Evolutionary conservation across 2,329 filamentous ascomycete genomes (phyloP).

Genomic region (Sporothrix euskadiensis): DNA sequence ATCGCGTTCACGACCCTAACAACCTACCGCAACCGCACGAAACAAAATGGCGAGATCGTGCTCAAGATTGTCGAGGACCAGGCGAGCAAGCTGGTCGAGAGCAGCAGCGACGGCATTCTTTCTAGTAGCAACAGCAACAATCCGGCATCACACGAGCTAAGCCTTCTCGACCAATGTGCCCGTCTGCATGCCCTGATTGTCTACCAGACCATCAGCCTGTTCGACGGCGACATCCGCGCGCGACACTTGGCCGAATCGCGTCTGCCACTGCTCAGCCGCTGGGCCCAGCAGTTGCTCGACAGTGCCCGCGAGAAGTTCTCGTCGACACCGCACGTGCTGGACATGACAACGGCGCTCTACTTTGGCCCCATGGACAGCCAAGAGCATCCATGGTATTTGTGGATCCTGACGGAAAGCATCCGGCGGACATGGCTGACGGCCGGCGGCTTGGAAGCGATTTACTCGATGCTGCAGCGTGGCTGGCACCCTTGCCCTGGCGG

Average conservation of each 20-base stretch:
- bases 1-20: constrained; percentile 38
- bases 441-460: constrained; percentile 32
- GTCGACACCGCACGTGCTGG: background rate
- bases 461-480: constrained; percentile 34
- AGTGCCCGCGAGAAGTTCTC: constrained; percentile 10
- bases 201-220: constrained; percentile 53
- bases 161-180: constrained; percentile 40
- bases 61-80: constrained; percentile 34
- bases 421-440: constrained; percentile 37
- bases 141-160: background rate
- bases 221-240: constrained; percentile 51
- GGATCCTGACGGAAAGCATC: constrained; percentile 41
- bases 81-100: constrained; percentile 15
- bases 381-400: constrained; percentile 34
- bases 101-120: background rate
- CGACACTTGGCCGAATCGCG: constrained; percentile 43
- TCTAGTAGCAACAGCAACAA: background rate
- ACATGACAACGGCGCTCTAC: constrained; percentile 18
- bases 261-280: constrained; percentile 31
- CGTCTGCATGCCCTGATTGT: constrained; percentile 51
- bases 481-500: constrained; percentile 35
- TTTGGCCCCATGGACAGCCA: constrained; percentile 16
- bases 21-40: constrained; percentile 33
- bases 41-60: constrained; percentile 29
- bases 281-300: constrained; percentile 16